Percentiles rank a stretch among this genome's conserved stretches.
These are phyloP conservation scores for Seminavis robusta DNA, from an alignment of 108 stramenopile species.

Conservation along the genomic window DNA sequence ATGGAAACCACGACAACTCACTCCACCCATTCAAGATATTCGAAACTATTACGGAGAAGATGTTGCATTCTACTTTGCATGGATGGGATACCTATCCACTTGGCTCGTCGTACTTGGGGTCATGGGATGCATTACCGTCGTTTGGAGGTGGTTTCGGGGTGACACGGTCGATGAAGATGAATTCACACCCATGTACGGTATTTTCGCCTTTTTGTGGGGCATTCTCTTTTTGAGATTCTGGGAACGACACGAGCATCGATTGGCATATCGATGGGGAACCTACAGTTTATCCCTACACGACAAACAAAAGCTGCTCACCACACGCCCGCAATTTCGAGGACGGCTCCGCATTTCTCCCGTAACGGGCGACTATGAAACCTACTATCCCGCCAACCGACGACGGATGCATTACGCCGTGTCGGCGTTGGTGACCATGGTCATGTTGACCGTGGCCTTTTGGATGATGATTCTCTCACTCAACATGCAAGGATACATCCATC, in stretches of 20 bases:
- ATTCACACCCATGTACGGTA: constrained; percentile 63
- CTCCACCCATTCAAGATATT: constrained; percentile 49
- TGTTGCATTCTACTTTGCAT: constrained; percentile 73
- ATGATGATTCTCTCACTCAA: constrained; percentile 80
- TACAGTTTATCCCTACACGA: constrained; percentile 7
- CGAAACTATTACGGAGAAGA: constrained; percentile 57
- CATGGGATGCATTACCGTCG: constrained; percentile 33
- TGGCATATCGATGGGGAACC: constrained; percentile 61
- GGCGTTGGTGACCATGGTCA: constrained; percentile 45
- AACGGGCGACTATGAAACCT: constrained; percentile 53
- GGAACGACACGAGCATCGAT: constrained; percentile 50
- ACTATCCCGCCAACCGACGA: constrained; percentile 54
- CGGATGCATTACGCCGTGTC: constrained; percentile 49
- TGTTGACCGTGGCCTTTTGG: constrained; percentile 55
- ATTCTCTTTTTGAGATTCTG: constrained; percentile 57
- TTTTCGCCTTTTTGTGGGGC: constrained; percentile 64
- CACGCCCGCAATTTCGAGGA: constrained; percentile 61
- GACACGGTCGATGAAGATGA: constrained; percentile 65
- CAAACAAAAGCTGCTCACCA: constrained; percentile 21
- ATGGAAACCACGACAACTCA: constrained; percentile 24
- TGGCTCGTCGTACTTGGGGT: constrained; percentile 48
- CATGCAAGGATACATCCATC: constrained; percentile 72
- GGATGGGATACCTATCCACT: constrained; percentile 51
- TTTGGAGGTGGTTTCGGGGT: constrained; percentile 33
- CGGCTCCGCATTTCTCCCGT: constrained; percentile 50